These are phyloP conservation scores for Mycena amicta DNA, from an alignment of 768 basidiomycete species.

Conservation along the genomic window DNA sequence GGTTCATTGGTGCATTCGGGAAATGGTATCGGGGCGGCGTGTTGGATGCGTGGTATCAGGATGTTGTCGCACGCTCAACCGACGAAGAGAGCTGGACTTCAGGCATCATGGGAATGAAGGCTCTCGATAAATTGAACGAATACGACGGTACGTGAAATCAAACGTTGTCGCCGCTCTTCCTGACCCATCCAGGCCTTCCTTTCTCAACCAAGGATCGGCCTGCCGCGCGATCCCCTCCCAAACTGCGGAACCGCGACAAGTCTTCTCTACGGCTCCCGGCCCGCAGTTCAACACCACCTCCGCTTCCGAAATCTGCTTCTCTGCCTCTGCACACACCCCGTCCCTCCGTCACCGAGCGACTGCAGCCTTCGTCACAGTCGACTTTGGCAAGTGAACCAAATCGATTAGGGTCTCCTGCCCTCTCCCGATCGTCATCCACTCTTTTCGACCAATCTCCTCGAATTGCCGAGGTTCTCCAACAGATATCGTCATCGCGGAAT, in stretches of 20 bases:
- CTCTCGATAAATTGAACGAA: slow-evolving; percentile 68
- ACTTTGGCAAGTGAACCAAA: slow-evolving; percentile 33
- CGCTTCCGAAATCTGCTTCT: slow-evolving; percentile 80
- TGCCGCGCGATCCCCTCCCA: slow-evolving; percentile 55
- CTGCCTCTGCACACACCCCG: slow-evolving; percentile 74
- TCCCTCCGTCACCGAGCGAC: slow-evolving; percentile 34
- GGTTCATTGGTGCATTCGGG: slow-evolving; percentile 91
- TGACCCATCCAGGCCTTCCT: slow-evolving; percentile 44
- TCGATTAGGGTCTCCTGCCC: slow-evolving; percentile 32
- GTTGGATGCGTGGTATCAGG: slow-evolving; percentile 80
- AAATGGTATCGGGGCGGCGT: slow-evolving; percentile 87
- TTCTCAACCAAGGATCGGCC: slow-evolving; percentile 52
- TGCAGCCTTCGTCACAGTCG: slow-evolving; percentile 30
- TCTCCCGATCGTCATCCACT: slow-evolving; percentile 43
- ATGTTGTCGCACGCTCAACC: slow-evolving; percentile 62
- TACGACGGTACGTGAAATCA: slow-evolving; percentile 51
- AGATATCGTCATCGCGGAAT: slow-evolving; percentile 65
- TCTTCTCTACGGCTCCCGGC: slow-evolving; percentile 47
- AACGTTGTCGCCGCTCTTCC: slow-evolving; percentile 12
- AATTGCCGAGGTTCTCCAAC: slow-evolving; percentile 73
- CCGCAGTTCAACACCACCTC: slow-evolving; percentile 78
- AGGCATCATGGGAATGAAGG: slow-evolving; percentile 76
- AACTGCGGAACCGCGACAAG: slow-evolving; percentile 58
- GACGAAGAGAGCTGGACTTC: slow-evolving; percentile 78
- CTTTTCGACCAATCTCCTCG: slow-evolving; percentile 66